Percentiles rank a stretch among this genome's conserved stretches.
phyloP scores from a whole-genome alignment of 768 basidiomycete genomes.

The Sporobolomyces phaffii region DNA sequence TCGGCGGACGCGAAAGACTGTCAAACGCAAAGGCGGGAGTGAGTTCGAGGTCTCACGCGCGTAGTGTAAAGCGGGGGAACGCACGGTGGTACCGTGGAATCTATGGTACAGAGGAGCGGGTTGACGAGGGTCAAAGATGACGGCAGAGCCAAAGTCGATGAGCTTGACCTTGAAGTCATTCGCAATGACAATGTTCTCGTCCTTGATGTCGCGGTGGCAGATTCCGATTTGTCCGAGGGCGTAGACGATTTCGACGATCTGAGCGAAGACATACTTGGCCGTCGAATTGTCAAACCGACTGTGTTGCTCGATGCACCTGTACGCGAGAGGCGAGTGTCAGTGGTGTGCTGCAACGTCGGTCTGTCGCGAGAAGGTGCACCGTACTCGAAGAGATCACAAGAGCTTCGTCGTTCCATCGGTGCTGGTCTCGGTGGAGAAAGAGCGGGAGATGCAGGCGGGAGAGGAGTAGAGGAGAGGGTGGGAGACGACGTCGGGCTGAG shows the following conservation, averaged over 20 bases:
- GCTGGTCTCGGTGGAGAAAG: constrained; percentile 38
- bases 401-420: constrained; percentile 61
- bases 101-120: constrained; percentile 64
- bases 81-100: constrained; percentile 52
- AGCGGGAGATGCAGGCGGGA: constrained; percentile 20
- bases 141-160: constrained; percentile 91
- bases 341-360: too few species aligned
- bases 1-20: constrained; percentile 43
- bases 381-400: constrained; percentile 81
- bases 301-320: constrained; percentile 73
- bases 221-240: constrained; percentile 56
- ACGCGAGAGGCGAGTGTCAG: not conserved
- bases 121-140: constrained; percentile 60
- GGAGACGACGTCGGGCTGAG: constrained; percentile 29
- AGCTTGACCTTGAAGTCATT: constrained; percentile 65
- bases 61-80: too few species aligned
- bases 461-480: constrained; percentile 10
- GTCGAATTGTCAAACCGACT: constrained; percentile 70
- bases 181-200: constrained; percentile 48
- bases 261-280: constrained; percentile 74
- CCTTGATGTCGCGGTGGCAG: constrained; percentile 50
- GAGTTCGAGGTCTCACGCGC: not conserved
- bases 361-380: not conserved
- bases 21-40: constrained; percentile 9
- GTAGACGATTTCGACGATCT: constrained; percentile 76